Base-by-base conservation (phyloP, 1,284 basidiomycete species). In the Sphagnurus paluster region DNA sequence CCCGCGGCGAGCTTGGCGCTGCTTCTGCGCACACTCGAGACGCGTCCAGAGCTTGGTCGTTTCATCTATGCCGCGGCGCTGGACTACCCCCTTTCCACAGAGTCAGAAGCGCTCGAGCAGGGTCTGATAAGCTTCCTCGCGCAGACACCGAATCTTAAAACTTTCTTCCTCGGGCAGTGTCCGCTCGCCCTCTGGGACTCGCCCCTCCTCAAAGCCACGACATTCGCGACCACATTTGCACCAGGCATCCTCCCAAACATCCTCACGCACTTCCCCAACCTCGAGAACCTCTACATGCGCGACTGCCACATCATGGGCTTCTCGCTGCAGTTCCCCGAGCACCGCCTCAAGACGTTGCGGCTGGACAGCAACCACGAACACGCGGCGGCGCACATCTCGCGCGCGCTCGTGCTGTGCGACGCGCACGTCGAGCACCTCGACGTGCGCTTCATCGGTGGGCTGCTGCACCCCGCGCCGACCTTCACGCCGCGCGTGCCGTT, bases 361-460 rank as follows among this genome's bases (percentile, higher is more conserved):
- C 51, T 62, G 11, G 58, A 58, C 43, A 60, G 56, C 45, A 61
- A 58, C 45, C 58, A 62, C 43, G 55, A 56, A 20, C 39, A 61
- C 45, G 59, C 56, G 0, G 55, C 53, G 0, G 45, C 48, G 11
- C 56, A 60, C 36, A 57, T 62, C 17, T 49, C 50, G 8, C 56
- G 58, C 39, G 50, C 58, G 2, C 40, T 60, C 11, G 37, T 42
- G 7, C 42, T 61, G 39, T 61, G 57, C 29, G 52, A 48, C 9
- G 43, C 46, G 21, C 52, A 52, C 11, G 56, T 59, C n/a, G 44
- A 49, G 26, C 46, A 54, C 7, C 48, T 61, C 17, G 58, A 62
- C 39, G 42, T 61, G n/a, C 56, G 58, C 17, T 62, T 60, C 53
- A 57, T 62, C 25, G 61, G 61, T 19, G 59, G 59, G n/a, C 49